These are phyloP conservation scores for Wallacemonas sp. DNA, from an alignment of 208 protist species.

Conservation along the genomic window DNA sequence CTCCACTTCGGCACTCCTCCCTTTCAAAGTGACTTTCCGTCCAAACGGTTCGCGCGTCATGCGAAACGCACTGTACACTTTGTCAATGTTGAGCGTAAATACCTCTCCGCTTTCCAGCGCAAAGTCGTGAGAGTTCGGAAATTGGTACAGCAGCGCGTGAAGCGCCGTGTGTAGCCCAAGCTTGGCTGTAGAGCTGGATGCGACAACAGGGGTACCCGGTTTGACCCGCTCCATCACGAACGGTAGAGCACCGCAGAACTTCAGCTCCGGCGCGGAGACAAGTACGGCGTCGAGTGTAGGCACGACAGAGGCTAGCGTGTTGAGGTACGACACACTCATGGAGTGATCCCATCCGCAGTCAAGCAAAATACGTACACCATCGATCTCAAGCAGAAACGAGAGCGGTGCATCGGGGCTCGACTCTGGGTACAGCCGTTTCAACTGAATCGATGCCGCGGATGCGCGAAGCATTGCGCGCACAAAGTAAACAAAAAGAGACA, in stretches of 20 bases:
- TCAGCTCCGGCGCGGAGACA: slow-evolving; percentile 76
- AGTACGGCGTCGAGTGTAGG: slow-evolving; percentile 65
- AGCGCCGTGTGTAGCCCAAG: slow-evolving; percentile 80
- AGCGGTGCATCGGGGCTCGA: slow-evolving; percentile 27
- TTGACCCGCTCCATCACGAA: slow-evolving; percentile 76
- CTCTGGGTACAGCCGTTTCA: slow-evolving; percentile 38
- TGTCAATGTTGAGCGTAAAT: slow-evolving; percentile 79
- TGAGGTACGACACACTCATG: slow-evolving; percentile 57
- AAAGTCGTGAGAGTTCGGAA: slow-evolving; percentile 61
- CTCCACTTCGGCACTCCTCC: slow-evolving; percentile 61
- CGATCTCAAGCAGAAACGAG: slow-evolving; percentile 79
- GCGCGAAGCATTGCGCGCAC: slow-evolving; percentile 36
- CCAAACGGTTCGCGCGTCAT: slow-evolving; percentile 77
- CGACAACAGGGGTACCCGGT: slow-evolving; percentile 62
- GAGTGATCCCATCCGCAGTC: slow-evolving; percentile 87
- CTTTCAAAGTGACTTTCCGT: slow-evolving; percentile 55
- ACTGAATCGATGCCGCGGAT: slow-evolving; percentile 42
- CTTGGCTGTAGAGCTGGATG: slow-evolving; percentile 67
- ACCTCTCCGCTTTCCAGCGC: slow-evolving; percentile 12
- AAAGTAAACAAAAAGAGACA: not conserved
- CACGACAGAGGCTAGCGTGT: slow-evolving; percentile 50
- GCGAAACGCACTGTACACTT: slow-evolving; percentile 86
- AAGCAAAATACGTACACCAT: slow-evolving; percentile 79
- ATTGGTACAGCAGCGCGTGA: slow-evolving; percentile 79
- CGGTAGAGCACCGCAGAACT: slow-evolving; percentile 78